Conservation (phyloP, 1,284 basidiomycete genomes). For the Singerocomus rubriflavus region DNA sequence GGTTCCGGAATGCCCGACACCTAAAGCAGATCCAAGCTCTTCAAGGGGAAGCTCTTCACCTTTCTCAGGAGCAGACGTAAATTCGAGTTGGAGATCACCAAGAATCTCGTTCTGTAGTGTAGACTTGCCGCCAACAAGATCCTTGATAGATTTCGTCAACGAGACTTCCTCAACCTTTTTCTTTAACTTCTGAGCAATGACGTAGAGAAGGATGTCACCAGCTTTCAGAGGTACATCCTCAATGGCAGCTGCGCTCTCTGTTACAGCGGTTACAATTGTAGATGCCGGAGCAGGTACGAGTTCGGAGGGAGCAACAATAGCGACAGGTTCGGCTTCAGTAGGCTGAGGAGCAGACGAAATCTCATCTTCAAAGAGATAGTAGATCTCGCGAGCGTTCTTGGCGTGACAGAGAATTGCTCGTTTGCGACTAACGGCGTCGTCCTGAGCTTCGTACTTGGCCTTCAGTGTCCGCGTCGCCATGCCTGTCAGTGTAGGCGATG, state of each 20-base stretch:
- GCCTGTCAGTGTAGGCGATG: constrained; percentile 92
- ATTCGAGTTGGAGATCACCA: constrained; percentile 90
- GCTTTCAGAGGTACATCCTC: constrained; percentile 93
- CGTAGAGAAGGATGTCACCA: constrained; percentile 81
- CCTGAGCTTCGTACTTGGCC: constrained; percentile 91
- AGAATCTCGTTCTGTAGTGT: constrained; percentile 97
- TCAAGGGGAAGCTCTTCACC: constrained; percentile 95
- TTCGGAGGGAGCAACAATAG: constrained; percentile 43
- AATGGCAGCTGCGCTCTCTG: constrained; percentile 69
- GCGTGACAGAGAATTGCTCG: constrained; percentile 90
- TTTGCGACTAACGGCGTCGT: constrained; percentile 80
- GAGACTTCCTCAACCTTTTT: constrained; percentile 89
- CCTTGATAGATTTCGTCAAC: constrained; percentile 95
- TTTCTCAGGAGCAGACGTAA: constrained; percentile 92
- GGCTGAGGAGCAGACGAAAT: constrained; percentile 47
- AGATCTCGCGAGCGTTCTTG: constrained; percentile 96
- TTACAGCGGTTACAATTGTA: constrained; percentile 44
- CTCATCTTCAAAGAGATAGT: constrained; percentile 97
- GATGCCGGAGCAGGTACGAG: constrained; percentile 44
- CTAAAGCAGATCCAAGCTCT: constrained; percentile 87
- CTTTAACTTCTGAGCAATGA: constrained; percentile 98
- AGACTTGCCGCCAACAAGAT: constrained; percentile 97
- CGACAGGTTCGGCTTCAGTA: constrained; percentile 39
- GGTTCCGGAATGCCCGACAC: constrained; percentile 78
- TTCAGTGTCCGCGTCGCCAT: constrained; percentile 96